phyloP scores from a whole-genome alignment of 1,139 yeast genomes.

The Yamadazyma membranifaciens region DNA sequence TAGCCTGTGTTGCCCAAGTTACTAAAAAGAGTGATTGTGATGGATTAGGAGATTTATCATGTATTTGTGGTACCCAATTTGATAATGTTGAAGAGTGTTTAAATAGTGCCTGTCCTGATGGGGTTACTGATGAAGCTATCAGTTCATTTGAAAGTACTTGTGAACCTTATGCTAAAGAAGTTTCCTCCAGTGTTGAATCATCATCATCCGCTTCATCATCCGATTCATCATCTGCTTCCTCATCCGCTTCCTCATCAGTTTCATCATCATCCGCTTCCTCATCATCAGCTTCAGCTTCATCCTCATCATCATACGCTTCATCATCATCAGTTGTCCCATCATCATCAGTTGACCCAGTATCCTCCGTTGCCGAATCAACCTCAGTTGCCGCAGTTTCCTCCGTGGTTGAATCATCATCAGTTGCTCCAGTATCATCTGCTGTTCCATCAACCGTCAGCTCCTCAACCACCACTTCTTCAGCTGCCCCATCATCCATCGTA shows the following conservation, averaged over 20 bases:
- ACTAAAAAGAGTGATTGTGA: slow-evolving; percentile 54
- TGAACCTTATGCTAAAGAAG: slow-evolving; percentile 29
- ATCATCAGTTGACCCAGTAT: slow-evolving; percentile 4
- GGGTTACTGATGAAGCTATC: slow-evolving; percentile 54
- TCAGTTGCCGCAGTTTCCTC: slow-evolving; percentile 6
- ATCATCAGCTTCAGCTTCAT: slow-evolving; percentile 12
- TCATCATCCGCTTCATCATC: slow-evolving; percentile 16
- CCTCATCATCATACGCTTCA: slow-evolving; percentile 5
- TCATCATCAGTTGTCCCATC: slow-evolving; percentile 5
- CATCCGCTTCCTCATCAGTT: slow-evolving; percentile 25
- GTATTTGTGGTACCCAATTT: slow-evolving; percentile 61
- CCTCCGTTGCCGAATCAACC: slow-evolving; percentile 8
- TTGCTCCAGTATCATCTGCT: slow-evolving; percentile 11
- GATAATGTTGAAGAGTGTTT: slow-evolving; percentile 58
- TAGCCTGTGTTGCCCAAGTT: slow-evolving; percentile 82
- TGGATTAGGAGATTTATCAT: slow-evolving; percentile 58
- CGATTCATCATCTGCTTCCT: slow-evolving; percentile 22
- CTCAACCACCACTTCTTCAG: slow-evolving; percentile 15
- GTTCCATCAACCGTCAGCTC: slow-evolving; percentile 9
- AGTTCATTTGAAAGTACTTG: slow-evolving; percentile 57
- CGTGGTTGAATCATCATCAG: slow-evolving; percentile 2
- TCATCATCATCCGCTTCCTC: slow-evolving; percentile 19
- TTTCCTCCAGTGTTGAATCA: slow-evolving; percentile 20
- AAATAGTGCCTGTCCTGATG: slow-evolving; percentile 62
- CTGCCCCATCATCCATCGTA: slow-evolving; percentile 11